These are phyloP conservation scores for Penicillium concentricum DNA, from an alignment of 2,329 filamentous ascomycete genomes.

Conservation along the genomic window DNA sequence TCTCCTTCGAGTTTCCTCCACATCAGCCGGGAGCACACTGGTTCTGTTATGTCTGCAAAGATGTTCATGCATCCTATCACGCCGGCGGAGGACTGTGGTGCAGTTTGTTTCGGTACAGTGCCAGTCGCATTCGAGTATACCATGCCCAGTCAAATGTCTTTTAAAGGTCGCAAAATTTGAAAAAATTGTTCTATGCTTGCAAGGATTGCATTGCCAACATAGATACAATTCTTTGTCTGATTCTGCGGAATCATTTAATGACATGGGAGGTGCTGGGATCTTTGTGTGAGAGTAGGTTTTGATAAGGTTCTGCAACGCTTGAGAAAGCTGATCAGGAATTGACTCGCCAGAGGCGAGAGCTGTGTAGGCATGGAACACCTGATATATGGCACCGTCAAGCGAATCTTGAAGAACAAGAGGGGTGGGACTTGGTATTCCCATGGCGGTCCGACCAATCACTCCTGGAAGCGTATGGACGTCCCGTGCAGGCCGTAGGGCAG, in stretches of 20 bases:
- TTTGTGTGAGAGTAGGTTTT: neutral
- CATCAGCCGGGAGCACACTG: neutral
- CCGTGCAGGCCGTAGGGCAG: neutral
- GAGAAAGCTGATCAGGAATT: neutral
- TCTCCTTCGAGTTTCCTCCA: neutral
- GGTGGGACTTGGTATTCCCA: neutral
- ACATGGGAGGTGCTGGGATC: neutral
- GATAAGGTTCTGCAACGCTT: neutral
- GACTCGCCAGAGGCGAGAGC: neutral
- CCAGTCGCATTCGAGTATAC: neutral
- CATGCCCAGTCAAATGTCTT: neutral
- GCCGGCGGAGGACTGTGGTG: neutral
- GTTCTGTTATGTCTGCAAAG: neutral
- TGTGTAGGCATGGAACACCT: neutral
- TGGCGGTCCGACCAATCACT: neutral
- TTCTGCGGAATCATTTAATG: neutral
- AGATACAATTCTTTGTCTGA: neutral
- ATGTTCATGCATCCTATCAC: neutral
- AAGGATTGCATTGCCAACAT: neutral
- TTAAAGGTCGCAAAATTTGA: neutral
- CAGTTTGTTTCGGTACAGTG: neutral
- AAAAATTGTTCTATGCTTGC: neutral
- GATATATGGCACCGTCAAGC: neutral
- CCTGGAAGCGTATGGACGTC: too few species aligned
- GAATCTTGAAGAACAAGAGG: neutral